Base-by-base conservation (phyloP, 371 early-diverging fungal species). In the Rhizomucor miehei region DNA sequence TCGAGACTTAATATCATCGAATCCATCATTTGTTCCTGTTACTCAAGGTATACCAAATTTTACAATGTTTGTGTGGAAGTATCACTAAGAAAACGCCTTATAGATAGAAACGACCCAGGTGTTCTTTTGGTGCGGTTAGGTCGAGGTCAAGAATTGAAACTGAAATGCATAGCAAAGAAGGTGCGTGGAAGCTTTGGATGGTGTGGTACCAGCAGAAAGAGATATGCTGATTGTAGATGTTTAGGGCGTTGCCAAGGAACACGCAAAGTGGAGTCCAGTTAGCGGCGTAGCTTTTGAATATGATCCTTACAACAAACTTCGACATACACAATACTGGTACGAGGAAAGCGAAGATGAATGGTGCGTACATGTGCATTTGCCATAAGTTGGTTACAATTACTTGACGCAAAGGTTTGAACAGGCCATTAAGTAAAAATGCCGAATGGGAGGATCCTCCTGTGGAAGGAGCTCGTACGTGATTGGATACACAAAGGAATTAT, bases 241-340 rank as follows among this genome's bases (percentile, higher is more conserved):
- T 43, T 48, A 88, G 80, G 99, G 99, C 21, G 93, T 90, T 21
- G 96, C 91, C 19, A 97, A 98, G 69, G 96, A 94, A 57, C 99
- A 99, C 75, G 92, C 99, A 23, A 99, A 99, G 67, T 99, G 99
- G 99, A 90, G 91, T 54, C 99, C 99, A 25, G 92, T 93, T 25
- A 82, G 91, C 55, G 97, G 90, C 12, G 89, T 99, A 3, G 83
- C 89, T 1, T 99, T 97, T 70, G 97, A 96, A 63, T 99, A 99
- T 63, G 99, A 99, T 67, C 95, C 94, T 44, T 88, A 95, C 69
- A 99, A 99, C 75, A 88, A 86, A 57, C 67, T 97, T 50, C 71
- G 93, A 49, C 98, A 98, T 63, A 90, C 97, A 9, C 82, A 85
- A 23, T 97, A 93, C 67, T 99, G 99, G 99, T 81, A 85, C 59